Base-by-base conservation (phyloP, 2,329 filamentous ascomycete species). In the Nectriaceae sp. region DNA sequence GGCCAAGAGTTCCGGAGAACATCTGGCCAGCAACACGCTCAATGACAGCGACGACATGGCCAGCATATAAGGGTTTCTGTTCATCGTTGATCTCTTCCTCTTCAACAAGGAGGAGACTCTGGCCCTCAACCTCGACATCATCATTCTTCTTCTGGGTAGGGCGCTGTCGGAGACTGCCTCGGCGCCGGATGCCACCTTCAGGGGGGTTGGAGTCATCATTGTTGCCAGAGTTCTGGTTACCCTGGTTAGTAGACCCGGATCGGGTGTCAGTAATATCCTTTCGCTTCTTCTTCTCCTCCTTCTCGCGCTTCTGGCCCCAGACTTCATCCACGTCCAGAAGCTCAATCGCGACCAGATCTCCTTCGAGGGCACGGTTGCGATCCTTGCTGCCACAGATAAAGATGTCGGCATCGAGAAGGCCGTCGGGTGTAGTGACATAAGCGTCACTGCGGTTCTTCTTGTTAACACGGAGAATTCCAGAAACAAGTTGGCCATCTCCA, bases 101-200 rank as follows among this genome's bases (percentile, higher is more conserved):
- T 66, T 99, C 94, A 56, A 97, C 94, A 16, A 99, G 83, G 19
- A 99, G 85, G 49, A 99, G 80, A 68, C 93, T 97, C 72, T 99
- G 94, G 21, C 94, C 94, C 70, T 99, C 94, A 21, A 99, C 94
- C 71, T 99, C 94, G 21, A 99, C 94, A 69, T 99, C 94, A 60
- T 99, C 94, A 56, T 99, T 99, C 83, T 99, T 99, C 85, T 99
- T 99, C 74, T 99, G 94, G 0, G 93, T 97, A 8, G 94, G 94
- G 45, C 94, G 88, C 75, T 97, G 94, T 65, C 94, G 88, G 60
- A 99, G 82, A 80, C 93, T 97, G 59, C 94, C 94, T 65, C 94
- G 89, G 59, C 94, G 85, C 61, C 93, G 89, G 56, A 99, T 85
- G 52, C 92, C 90, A 63, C 92, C 91, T 62, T 97, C 93, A 46